phyloP scores from a whole-genome alignment of 768 basidiomycete genomes.

The Paxillus rubicundulus region DNA sequence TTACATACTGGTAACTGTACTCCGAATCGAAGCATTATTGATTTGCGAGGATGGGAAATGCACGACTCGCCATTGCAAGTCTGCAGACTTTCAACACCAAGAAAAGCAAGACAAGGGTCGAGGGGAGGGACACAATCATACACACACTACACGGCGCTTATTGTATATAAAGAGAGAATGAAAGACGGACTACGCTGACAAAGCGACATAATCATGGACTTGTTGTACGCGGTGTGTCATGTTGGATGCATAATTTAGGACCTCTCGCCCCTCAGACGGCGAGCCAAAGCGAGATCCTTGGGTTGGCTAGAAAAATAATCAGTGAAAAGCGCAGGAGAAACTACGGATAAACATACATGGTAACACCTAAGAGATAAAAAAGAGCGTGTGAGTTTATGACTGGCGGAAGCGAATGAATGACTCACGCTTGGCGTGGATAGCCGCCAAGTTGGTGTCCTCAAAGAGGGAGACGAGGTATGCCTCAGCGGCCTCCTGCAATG shows the following conservation, averaged over 20 bases:
- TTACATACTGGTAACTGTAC: neutral
- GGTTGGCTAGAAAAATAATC: constrained; percentile 55
- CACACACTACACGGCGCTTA: constrained; percentile 33
- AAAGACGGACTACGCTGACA: constrained; percentile 14
- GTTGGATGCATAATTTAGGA: constrained; percentile 43
- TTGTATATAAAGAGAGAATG: constrained; percentile 19
- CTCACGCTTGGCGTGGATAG: constrained; percentile 82
- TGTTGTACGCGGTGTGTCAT: neutral
- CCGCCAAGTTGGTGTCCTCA: constrained; percentile 89
- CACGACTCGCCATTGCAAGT: neutral
- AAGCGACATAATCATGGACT: constrained; percentile 7
- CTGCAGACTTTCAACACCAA: constrained; percentile 10
- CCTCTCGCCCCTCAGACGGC: constrained; percentile 84
- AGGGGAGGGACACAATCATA: constrained; percentile 19
- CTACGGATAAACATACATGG: constrained; percentile 43
- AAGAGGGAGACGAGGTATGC: constrained; percentile 85
- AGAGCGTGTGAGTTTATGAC: constrained; percentile 10
- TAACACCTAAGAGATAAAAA: constrained; percentile 41
- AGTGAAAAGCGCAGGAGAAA: constrained; percentile 15
- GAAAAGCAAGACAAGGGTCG: neutral
- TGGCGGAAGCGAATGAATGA: constrained; percentile 7
- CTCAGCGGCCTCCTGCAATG: constrained; percentile 90
- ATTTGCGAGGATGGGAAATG: neutral
- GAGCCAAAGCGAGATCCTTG: constrained; percentile 84
- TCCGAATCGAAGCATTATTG: neutral